Percentiles rank a stretch among this genome's conserved stretches.
Conservation (phyloP, 805 yeast genomes). For the Candida khao-thaluensis region DNA sequence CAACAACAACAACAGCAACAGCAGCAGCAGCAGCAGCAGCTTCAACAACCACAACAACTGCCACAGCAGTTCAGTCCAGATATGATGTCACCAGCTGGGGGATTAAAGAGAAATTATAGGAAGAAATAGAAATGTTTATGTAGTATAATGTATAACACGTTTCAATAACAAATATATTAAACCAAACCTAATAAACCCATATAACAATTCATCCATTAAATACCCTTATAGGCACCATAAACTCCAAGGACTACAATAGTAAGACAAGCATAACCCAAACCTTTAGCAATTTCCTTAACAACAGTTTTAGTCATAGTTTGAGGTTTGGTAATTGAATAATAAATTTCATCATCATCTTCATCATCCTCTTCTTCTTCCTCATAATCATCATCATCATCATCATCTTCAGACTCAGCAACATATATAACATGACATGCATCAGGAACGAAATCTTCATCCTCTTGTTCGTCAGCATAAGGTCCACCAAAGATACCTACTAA, state of each 20-base stretch:
- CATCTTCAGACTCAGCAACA: conserved; percentile 1
- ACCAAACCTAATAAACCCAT: neutral
- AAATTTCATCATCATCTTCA: conserved; percentile 7
- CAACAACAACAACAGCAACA: conserved; percentile 15
- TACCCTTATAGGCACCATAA: conserved; percentile 26
- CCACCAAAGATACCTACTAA: neutral
- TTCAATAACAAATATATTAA: too few species aligned
- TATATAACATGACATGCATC: neutral
- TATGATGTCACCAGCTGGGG: conserved; percentile 17
- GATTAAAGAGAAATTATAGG: conserved; percentile 6
- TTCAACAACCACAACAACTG: conserved; percentile 11
- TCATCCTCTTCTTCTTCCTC: conserved; percentile 5
- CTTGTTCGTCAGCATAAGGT: neutral
- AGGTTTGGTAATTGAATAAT: conserved; percentile 5
- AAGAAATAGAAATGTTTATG: conserved; percentile 3
- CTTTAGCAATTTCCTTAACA: conserved; percentile 33
- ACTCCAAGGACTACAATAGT: conserved; percentile 36
- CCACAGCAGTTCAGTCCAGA: conserved; percentile 14
- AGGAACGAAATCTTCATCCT: neutral
- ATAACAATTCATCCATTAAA: neutral
- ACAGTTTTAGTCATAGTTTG: conserved; percentile 10
- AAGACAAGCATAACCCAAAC: conserved; percentile 28
- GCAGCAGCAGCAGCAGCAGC: conserved; percentile 2
- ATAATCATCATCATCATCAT: conserved; percentile 7
- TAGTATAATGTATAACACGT: conserved; percentile 7